These are phyloP conservation scores for Dichotomopilus funicola DNA, from an alignment of 2,329 filamentous ascomycete species.

Conservation along the genomic window DNA sequence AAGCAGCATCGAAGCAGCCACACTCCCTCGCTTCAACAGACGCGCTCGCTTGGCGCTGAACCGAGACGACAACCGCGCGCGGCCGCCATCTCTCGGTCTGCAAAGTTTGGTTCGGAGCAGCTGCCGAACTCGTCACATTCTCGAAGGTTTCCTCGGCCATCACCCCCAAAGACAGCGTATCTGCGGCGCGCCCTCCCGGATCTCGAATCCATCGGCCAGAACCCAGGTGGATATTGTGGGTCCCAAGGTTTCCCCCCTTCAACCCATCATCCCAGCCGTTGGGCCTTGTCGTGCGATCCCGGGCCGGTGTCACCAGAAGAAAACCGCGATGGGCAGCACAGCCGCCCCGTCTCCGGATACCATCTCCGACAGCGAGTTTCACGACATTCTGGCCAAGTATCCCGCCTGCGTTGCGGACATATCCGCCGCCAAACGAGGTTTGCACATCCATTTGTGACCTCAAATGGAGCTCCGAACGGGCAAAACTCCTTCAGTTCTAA, in stretches of 20 bases:
- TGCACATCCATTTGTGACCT: slow-evolving; percentile 10
- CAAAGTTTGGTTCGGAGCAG: background rate
- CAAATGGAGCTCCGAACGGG: too few species aligned
- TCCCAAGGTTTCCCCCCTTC: background rate
- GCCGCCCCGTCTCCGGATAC: slow-evolving; percentile 21
- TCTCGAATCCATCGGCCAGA: slow-evolving; percentile 12
- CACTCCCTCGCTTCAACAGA: too few species aligned
- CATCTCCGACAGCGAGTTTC: slow-evolving; percentile 26
- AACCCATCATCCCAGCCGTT: slow-evolving; percentile 5
- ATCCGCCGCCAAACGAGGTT: slow-evolving; percentile 41
- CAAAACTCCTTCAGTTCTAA: slow-evolving; percentile 7
- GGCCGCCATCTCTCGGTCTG: background rate
- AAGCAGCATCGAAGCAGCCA: too few species aligned
- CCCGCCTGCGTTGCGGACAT: slow-evolving; percentile 30
- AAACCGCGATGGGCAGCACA: slow-evolving; percentile 25
- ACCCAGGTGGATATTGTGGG: slow-evolving; percentile 14
- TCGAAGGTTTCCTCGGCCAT: background rate
- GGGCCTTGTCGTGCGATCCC: slow-evolving; percentile 15
- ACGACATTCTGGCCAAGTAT: slow-evolving; percentile 22
- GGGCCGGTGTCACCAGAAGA: slow-evolving; percentile 11
- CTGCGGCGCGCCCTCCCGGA: slow-evolving; percentile 20
- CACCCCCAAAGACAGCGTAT: slow-evolving; percentile 11
- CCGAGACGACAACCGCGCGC: slow-evolving; percentile 1
- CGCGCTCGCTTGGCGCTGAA: slow-evolving; percentile 3
- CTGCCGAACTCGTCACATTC: background rate